Evolutionary conservation across 805 yeast species (phyloP).

Genomic region (Ogataea nakhonphanomensis): DNA sequence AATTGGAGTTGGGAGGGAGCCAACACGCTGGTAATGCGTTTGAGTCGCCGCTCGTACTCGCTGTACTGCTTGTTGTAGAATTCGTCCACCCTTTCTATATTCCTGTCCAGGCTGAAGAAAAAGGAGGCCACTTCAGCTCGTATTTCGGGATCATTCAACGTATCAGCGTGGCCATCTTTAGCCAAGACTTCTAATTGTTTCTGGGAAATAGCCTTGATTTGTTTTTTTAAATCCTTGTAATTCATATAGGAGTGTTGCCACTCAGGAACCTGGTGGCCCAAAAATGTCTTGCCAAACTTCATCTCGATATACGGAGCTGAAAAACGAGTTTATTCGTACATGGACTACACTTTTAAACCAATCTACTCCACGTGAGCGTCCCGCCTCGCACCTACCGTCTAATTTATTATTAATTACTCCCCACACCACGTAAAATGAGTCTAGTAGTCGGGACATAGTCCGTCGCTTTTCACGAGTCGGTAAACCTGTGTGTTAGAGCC

Average conservation of each 20-base stretch:
- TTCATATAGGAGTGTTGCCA: conserved; percentile 84
- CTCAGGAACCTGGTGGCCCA: conserved; percentile 88
- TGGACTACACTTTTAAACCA: background rate
- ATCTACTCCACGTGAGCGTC: conserved; percentile 6
- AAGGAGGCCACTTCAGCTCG: conserved; percentile 56
- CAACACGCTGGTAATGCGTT: conserved; percentile 41
- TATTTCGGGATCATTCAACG: conserved; percentile 40
- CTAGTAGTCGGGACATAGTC: conserved; percentile 60
- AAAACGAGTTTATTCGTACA: background rate
- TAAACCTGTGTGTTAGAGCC: conserved; percentile 37
- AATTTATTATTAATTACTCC: background rate
- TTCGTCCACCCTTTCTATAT: conserved; percentile 75
- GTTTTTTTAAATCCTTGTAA: conserved; percentile 79
- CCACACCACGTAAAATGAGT: background rate
- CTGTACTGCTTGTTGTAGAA: conserved; percentile 70
- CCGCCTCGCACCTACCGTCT: conserved; percentile 5
- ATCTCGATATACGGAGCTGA: conserved; percentile 32
- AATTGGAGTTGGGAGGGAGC: conserved; percentile 27
- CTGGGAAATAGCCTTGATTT: conserved; percentile 60
- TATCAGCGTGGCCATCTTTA: conserved; percentile 28
- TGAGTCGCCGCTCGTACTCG: conserved; percentile 72
- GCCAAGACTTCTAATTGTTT: conserved; percentile 36
- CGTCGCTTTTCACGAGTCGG: conserved; percentile 58
- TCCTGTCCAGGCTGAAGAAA: conserved; percentile 74
- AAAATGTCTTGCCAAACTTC: conserved; percentile 81